Conservation (phyloP, 2,329 filamentous ascomycete species). For the Stagonosporopsis vannaccii region DNA sequence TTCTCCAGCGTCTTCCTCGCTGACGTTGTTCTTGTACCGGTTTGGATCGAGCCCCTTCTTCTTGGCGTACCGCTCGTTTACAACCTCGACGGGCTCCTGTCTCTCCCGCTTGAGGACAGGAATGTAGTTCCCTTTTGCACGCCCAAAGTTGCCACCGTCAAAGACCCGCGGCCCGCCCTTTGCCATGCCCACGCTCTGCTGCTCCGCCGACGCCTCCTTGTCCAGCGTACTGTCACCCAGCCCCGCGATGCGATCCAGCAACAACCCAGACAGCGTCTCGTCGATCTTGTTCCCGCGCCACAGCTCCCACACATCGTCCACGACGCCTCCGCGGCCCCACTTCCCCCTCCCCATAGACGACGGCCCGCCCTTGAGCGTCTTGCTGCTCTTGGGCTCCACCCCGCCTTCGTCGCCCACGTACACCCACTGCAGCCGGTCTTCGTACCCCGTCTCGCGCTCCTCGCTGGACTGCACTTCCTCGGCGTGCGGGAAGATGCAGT, state of each 20-base stretch:
- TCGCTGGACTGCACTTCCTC: conserved; percentile 47
- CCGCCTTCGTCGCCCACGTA: conserved; percentile 73
- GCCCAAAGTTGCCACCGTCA: conserved; percentile 63
- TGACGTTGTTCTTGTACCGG: conserved; percentile 9
- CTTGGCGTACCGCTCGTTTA: conserved; percentile 66
- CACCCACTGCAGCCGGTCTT: conserved; percentile 77
- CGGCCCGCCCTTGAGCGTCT: conserved; percentile 21
- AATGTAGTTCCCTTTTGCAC: conserved; percentile 64
- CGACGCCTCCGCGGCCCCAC: conserved; percentile 45
- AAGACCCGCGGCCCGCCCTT: conserved; percentile 61
- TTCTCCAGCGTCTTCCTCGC: conserved; percentile 43
- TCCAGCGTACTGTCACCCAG: conserved; percentile 46
- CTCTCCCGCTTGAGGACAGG: conserved; percentile 63
- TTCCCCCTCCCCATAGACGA: conserved; percentile 37
- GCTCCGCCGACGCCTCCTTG: conserved; percentile 15
- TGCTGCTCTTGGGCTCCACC: conserved; percentile 54
- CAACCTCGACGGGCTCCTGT: conserved; percentile 66
- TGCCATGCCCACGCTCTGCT: conserved; percentile 27
- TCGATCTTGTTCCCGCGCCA: conserved; percentile 91
- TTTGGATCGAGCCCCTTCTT: conserved; percentile 55
- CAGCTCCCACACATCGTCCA: conserved; percentile 73
- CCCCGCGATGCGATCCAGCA: conserved; percentile 69
- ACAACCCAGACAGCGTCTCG: conserved; percentile 77
- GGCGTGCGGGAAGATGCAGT: conserved; percentile 80
- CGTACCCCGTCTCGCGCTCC: conserved; percentile 51